A percentile compares a stretch with the other conserved stretches of the same genome.
These are phyloP conservation scores for Kodamaea alishanica DNA, from an alignment of 1,139 yeast species.

Conservation along the genomic window DNA sequence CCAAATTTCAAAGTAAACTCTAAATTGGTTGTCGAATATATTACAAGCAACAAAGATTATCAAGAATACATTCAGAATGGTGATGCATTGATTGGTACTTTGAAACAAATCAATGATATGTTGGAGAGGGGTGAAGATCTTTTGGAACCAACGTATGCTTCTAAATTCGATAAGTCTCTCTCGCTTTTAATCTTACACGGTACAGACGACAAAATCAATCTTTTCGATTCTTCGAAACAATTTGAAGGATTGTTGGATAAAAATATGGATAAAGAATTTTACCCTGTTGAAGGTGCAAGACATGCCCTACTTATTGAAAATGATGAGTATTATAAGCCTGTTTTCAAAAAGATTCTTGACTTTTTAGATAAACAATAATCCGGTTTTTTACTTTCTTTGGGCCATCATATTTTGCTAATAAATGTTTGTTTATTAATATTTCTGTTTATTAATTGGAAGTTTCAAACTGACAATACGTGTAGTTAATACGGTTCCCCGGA, in stretches of 20 bases:
- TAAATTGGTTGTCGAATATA: constrained; percentile 47
- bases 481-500: no score
- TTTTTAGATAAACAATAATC: constrained; percentile 28
- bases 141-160: constrained; percentile 37
- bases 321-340: constrained; percentile 31
- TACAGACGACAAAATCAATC: constrained; percentile 46
- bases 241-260: constrained; percentile 39
- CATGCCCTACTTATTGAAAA: constrained; percentile 48
- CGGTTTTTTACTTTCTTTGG: neutral
- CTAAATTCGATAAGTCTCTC: constrained; percentile 43
- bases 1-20: constrained; percentile 60
- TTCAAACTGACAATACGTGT: no score
- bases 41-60: constrained; percentile 55
- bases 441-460: no score
- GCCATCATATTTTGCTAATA: neutral
- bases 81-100: constrained; percentile 40
- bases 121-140: constrained; percentile 57
- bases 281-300: constrained; percentile 30
- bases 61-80: constrained; percentile 41
- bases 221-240: constrained; percentile 47
- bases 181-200: constrained; percentile 31
- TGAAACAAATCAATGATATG: constrained; percentile 55
- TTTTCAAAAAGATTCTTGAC: constrained; percentile 31
- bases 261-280: constrained; percentile 26
- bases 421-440: no score